Conservation (phyloP, 345 rosid genomes). For the Leavenworthia alabamica region DNA sequence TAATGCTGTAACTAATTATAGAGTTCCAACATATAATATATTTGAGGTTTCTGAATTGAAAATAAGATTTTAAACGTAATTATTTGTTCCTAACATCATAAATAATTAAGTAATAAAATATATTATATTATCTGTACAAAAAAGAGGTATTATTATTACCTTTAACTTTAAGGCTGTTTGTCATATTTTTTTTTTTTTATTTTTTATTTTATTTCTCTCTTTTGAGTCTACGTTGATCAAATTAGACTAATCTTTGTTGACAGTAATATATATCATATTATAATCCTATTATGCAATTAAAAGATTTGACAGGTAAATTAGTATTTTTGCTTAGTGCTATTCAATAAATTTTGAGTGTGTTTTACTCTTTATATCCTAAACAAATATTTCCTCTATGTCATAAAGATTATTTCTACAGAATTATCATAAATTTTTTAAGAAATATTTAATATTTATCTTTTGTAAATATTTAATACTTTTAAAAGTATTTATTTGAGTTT, state of each 20-base stretch:
- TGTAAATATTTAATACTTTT: not conserved
- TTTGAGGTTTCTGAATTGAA: not conserved
- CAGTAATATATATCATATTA: not conserved
- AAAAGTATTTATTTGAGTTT: not conserved
- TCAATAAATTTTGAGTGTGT: not conserved
- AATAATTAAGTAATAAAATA: not conserved
- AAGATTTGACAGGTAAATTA: not conserved
- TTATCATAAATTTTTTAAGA: not conserved
- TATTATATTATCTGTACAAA: no score
- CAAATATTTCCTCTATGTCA: not conserved
- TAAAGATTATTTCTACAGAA: not conserved
- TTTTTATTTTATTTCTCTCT: not conserved
- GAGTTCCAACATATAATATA: not conserved
- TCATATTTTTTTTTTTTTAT: no score
- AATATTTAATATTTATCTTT: not conserved
- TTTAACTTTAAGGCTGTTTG: conserved; percentile 27
- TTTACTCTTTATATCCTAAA: not conserved
- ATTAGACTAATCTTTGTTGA: conserved; percentile 4
- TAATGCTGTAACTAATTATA: not conserved
- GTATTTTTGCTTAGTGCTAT: not conserved
- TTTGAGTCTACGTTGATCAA: conserved; percentile 1
- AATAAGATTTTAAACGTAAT: not conserved
- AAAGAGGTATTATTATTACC: no score
- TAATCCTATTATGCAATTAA: not conserved
- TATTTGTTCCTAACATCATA: not conserved